Percentiles rank a stretch among this genome's conserved stretches.
Conservation (phyloP, 352 stramenopile genomes). For the Blastocystis sp. region DNA sequence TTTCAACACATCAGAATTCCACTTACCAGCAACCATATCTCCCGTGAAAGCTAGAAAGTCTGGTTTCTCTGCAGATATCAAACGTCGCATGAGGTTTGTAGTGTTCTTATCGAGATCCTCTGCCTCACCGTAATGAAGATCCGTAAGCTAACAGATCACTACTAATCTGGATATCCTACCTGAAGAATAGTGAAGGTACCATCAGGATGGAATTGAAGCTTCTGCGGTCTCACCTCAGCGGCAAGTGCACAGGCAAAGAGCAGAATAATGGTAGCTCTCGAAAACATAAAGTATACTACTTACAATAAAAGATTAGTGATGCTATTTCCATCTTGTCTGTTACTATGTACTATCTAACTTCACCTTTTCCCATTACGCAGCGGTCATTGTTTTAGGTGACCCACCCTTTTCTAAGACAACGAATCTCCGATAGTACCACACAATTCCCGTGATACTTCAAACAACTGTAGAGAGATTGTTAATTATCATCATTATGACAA, state of each 20-base stretch:
- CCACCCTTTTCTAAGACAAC: too few relatives aligned
- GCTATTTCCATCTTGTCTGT: too few relatives aligned
- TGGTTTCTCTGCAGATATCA: slow-evolving; percentile 27
- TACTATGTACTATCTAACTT: too few relatives aligned
- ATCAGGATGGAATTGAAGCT: slow-evolving; percentile 4
- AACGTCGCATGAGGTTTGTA: slow-evolving; percentile 34
- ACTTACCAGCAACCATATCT: slow-evolving; percentile 58
- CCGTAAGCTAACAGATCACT: slow-evolving; percentile 12
- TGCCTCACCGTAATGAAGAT: slow-evolving; percentile 63
- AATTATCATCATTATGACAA: not conserved
- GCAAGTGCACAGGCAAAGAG: not conserved
- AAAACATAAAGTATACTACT: too few relatives aligned
- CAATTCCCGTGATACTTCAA: too few relatives aligned
- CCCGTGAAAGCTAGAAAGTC: slow-evolving; percentile 65
- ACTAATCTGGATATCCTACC: not conserved
- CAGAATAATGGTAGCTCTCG: not conserved
- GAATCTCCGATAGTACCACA: too few relatives aligned
- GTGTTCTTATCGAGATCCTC: slow-evolving; percentile 52
- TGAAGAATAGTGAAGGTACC: slow-evolving; percentile 32
- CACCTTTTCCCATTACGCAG: too few relatives aligned
- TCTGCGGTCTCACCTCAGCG: not conserved
- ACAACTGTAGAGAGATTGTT: not conserved
- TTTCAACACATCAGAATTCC: not conserved
- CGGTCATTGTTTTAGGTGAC: too few relatives aligned
- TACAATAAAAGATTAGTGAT: too few relatives aligned